Percentiles rank a stretch among this genome's conserved stretches.
phyloP scores from a whole-genome alignment of 2,329 filamentous ascomycete species.

The Penicillium sp. region DNA sequence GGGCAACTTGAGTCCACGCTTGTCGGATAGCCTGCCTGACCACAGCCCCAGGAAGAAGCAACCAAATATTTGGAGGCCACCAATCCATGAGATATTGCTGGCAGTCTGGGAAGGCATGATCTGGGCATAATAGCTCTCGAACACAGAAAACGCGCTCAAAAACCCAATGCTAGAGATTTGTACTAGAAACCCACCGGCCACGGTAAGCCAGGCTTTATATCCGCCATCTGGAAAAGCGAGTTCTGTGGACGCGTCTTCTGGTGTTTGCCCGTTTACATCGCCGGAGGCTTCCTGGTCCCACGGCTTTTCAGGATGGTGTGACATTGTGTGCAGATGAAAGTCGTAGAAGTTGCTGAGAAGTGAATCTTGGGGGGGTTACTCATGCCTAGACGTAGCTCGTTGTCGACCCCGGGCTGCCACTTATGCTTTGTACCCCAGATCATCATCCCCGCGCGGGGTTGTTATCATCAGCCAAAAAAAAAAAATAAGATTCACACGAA shows the following conservation, averaged over 20 bases:
- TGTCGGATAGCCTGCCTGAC: background rate
- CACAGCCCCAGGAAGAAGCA: slow-evolving; percentile 12
- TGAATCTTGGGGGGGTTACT: background rate
- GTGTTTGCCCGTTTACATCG: background rate
- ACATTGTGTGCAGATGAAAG: background rate
- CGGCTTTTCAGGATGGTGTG: background rate
- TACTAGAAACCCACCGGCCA: slow-evolving; percentile 3
- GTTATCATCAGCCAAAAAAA: background rate
- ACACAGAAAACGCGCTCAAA: slow-evolving; percentile 8
- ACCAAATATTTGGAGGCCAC: slow-evolving; percentile 13
- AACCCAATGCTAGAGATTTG: slow-evolving; percentile 11
- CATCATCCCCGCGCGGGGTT: background rate
- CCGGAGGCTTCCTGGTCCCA: background rate
- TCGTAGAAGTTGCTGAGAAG: background rate
- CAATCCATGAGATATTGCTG: slow-evolving; percentile 1
- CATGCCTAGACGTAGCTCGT: background rate
- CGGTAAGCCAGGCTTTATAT: slow-evolving; percentile 7
- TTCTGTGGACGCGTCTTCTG: background rate
- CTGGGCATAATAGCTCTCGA: slow-evolving; percentile 3
- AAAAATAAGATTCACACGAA: background rate
- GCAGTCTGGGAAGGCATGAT: background rate
- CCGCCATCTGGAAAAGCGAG: background rate
- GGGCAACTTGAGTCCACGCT: slow-evolving; percentile 1
- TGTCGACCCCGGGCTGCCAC: background rate
- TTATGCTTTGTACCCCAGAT: background rate